phyloP scores from a whole-genome alignment of 768 basidiomycete genomes.

The Plicaturopsis crispa region DNA sequence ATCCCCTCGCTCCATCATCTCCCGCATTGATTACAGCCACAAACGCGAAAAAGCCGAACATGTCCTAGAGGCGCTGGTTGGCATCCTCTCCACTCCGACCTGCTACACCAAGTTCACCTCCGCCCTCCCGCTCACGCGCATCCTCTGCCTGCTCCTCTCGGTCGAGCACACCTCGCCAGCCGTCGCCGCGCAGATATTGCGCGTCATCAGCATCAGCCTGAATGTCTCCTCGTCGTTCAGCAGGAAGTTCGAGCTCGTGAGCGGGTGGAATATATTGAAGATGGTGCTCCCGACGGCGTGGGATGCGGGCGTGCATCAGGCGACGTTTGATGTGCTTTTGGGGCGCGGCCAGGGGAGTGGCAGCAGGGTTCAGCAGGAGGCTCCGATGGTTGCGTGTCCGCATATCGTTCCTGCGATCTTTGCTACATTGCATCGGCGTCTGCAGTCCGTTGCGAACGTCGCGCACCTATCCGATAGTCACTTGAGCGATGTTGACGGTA shows the following conservation, averaged over 20 bases:
- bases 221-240: slow-evolving; percentile 53
- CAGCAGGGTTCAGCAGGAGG: slow-evolving; percentile 15
- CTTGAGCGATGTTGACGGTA: slow-evolving; percentile 5
- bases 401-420: slow-evolving; percentile 70
- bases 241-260: slow-evolving; percentile 77
- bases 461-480: not conserved
- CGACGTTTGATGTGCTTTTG: slow-evolving; percentile 63
- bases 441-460: slow-evolving; percentile 28
- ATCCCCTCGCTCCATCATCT: slow-evolving; percentile 53
- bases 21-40: slow-evolving; percentile 42
- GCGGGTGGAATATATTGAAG: slow-evolving; percentile 76
- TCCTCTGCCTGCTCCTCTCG: slow-evolving; percentile 74
- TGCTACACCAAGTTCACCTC: slow-evolving; percentile 66
- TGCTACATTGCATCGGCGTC: slow-evolving; percentile 54
- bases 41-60: slow-evolving; percentile 57
- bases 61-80: slow-evolving; percentile 58
- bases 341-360: slow-evolving; percentile 27
- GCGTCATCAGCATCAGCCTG: slow-evolving; percentile 50
- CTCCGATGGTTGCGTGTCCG: slow-evolving; percentile 47
- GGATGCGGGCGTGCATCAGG: slow-evolving; percentile 58
- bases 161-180: slow-evolving; percentile 55
- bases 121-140: slow-evolving; percentile 70
- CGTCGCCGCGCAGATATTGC: slow-evolving; percentile 52
- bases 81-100: slow-evolving; percentile 46
- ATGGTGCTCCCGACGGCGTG: slow-evolving; percentile 59